Evolutionary conservation across 2,329 filamentous ascomycete genomes (phyloP).

Genomic region (Phaeoacremonium minimum): DNA sequence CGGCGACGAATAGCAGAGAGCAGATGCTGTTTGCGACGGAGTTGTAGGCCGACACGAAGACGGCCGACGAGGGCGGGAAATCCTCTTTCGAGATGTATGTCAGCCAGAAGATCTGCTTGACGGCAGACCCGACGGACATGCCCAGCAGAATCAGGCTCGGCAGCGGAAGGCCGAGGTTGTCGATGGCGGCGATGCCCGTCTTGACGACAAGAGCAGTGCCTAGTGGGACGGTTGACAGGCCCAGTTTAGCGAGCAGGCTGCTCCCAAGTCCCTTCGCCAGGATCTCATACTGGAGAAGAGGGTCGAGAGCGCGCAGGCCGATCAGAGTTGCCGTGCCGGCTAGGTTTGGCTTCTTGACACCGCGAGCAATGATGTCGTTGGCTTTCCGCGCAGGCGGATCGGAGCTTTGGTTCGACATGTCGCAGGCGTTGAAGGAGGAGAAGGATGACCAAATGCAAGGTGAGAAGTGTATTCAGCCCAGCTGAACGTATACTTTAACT

Average conservation of each 20-base stretch:
- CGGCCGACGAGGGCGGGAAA: constrained; percentile 37
- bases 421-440: too few relatives aligned
- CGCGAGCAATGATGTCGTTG: constrained; percentile 29
- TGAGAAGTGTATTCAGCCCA: too few relatives aligned
- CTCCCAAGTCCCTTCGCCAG: constrained; percentile 30
- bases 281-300: constrained; percentile 25
- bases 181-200: constrained; percentile 9
- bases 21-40: constrained; percentile 49
- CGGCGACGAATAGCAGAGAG: constrained; percentile 46
- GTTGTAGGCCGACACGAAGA: constrained; percentile 46
- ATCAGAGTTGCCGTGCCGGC: constrained; percentile 31
- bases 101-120: constrained; percentile 56
- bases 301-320: constrained; percentile 28
- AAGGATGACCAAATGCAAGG: too few relatives aligned
- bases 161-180: constrained; percentile 38
- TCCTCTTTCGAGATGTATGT: constrained; percentile 41
- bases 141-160: constrained; percentile 45
- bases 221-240: constrained; percentile 35
- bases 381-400: too few relatives aligned
- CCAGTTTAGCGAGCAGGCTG: constrained; percentile 39
- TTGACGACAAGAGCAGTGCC: constrained; percentile 28
- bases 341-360: constrained; percentile 26
- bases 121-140: constrained; percentile 45
- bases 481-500: too few relatives aligned
- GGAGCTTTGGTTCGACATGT: too few relatives aligned